These are phyloP conservation scores for Karstenula rhodostoma DNA, from an alignment of 2,329 filamentous ascomycete genomes.

Conservation along the genomic window DNA sequence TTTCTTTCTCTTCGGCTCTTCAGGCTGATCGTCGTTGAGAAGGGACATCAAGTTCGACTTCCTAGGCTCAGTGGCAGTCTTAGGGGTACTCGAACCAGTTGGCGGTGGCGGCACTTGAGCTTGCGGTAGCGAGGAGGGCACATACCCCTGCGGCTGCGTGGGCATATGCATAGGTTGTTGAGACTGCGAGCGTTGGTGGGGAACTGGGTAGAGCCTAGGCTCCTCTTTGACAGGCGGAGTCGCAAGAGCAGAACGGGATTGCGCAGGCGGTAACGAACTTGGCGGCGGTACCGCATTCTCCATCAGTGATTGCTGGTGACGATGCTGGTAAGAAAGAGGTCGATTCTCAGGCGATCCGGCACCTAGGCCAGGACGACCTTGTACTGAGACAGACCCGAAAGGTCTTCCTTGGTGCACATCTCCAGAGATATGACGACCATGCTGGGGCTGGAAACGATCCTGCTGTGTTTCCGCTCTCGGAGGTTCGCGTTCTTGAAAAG, in stretches of 20 bases:
- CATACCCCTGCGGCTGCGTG: slow-evolving; percentile 30
- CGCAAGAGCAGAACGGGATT: slow-evolving; percentile 33
- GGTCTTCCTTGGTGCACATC: slow-evolving; percentile 39
- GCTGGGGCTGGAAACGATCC: slow-evolving; percentile 38
- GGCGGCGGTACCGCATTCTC: slow-evolving; percentile 34
- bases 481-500: slow-evolving; percentile 40
- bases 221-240: slow-evolving; percentile 49
- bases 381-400: slow-evolving; percentile 32
- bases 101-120: slow-evolving; percentile 26
- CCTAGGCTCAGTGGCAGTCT: slow-evolving; percentile 43
- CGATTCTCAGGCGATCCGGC: slow-evolving; percentile 43
- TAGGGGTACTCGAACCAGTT: slow-evolving; percentile 26
- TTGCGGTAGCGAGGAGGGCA: slow-evolving; percentile 31
- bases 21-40: slow-evolving; percentile 49
- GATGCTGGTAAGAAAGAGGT: slow-evolving; percentile 39
- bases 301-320: slow-evolving; percentile 33
- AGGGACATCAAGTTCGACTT: slow-evolving; percentile 50
- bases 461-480: slow-evolving; percentile 38
- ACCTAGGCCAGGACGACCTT: slow-evolving; percentile 35
- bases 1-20: slow-evolving; percentile 46
- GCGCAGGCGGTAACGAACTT: slow-evolving; percentile 25
- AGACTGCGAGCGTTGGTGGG: slow-evolving; percentile 25
- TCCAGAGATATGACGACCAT: slow-evolving; percentile 42
- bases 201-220: slow-evolving; percentile 35
- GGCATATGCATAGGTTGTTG: slow-evolving; percentile 30